A percentile compares a stretch with the other conserved stretches of the same genome.
Evolutionary conservation across 805 yeast genomes (phyloP).

Genomic region (Geotrichum ghanense): DNA sequence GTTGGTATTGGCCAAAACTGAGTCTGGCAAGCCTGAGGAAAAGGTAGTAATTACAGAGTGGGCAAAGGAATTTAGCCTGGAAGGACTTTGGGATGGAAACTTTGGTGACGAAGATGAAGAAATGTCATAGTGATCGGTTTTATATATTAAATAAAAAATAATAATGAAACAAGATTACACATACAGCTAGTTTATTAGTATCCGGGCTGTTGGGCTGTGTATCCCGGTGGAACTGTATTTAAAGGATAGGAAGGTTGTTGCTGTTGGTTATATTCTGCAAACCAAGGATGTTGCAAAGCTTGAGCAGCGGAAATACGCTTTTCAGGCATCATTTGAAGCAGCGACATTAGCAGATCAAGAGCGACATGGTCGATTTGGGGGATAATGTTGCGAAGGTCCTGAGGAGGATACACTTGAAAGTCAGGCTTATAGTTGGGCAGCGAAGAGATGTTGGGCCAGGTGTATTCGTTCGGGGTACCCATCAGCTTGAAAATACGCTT

Average conservation of each 20-base stretch:
- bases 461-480: constrained; percentile 93
- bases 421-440: constrained; percentile 78
- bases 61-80: constrained; percentile 92
- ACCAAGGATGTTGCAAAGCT: constrained; percentile 62
- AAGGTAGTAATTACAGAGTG: constrained; percentile 77
- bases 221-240: not conserved
- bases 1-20: constrained; percentile 30
- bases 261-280: constrained; percentile 47
- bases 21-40: constrained; percentile 30
- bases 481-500: constrained; percentile 81
- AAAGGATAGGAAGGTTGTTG: not conserved
- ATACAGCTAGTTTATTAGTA: too few species aligned
- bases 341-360: constrained; percentile 48
- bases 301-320: constrained; percentile 40
- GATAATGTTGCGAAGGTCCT: constrained; percentile 61
- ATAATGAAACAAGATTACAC: too few species aligned
- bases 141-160: too few species aligned
- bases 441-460: constrained; percentile 95
- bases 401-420: constrained; percentile 80
- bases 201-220: not conserved
- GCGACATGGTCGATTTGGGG: constrained; percentile 64
- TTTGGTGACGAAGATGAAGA: constrained; percentile 9
- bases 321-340: constrained; percentile 44
- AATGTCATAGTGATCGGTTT: constrained; percentile 3
- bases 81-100: constrained; percentile 46